phyloP scores from a whole-genome alignment of 345 rosid species.

The Tarenaya hassleriana region DNA sequence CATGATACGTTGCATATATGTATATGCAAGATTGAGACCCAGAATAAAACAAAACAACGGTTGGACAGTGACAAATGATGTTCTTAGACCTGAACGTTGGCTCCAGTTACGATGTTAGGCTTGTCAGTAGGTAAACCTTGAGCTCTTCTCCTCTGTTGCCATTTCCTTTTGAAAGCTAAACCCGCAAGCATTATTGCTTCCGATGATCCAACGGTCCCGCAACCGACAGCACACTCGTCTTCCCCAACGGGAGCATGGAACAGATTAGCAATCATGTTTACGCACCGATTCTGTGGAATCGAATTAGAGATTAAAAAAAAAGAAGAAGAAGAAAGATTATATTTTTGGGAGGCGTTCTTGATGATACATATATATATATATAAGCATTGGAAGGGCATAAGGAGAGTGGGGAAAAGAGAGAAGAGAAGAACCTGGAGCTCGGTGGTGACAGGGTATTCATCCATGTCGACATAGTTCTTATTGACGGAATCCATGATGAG shows the following conservation, averaged over 20 bases:
- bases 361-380: too few relatives aligned
- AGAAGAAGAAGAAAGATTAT: background rate
- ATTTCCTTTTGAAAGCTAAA: constrained; percentile 63
- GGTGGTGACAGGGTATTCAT: constrained; percentile 75
- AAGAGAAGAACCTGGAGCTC: constrained; percentile 55
- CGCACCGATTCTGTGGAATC: constrained; percentile 59
- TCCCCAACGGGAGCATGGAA: constrained; percentile 65
- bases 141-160: constrained; percentile 56
- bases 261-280: constrained; percentile 69
- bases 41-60: background rate
- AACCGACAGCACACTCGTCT: constrained; percentile 55
- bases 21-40: background rate
- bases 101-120: constrained; percentile 78
- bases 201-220: constrained; percentile 72
- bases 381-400: background rate
- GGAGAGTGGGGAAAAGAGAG: background rate
- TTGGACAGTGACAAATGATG: background rate
- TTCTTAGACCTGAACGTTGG: constrained; percentile 54
- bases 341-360: background rate
- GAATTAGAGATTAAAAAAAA: background rate
- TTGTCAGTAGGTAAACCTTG: constrained; percentile 49
- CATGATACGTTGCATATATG: background rate
- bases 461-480: constrained; percentile 82
- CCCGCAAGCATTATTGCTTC: constrained; percentile 87
- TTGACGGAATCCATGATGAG: constrained; percentile 62